Evolutionary conservation across 345 rosid species (phyloP), one percentile per base, ranked within the genome.

Genomic region (Syzygium jambos): DNA sequence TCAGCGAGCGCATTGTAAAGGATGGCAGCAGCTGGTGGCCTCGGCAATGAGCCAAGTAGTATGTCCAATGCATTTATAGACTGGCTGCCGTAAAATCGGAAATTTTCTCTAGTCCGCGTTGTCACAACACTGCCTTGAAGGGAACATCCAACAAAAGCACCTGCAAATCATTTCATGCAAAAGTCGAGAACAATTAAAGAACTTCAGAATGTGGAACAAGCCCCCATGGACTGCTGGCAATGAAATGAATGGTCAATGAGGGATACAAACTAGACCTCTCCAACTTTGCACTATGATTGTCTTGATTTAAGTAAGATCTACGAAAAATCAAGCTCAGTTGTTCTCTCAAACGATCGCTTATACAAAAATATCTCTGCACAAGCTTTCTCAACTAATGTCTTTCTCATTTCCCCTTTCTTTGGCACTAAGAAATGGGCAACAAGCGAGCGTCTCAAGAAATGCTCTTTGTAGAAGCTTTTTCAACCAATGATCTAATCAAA

Each of bases 141-240:
- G 6, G 99, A 95, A 88, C 98, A 97, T 85, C 99, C 99, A 22
- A 96, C 94, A 86, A 98, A 96, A 49, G 99, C 98, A 90, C 99
- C 99, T 98, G 91, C 86, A 86, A 57, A 78, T 85, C 85, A 73
- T 73, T 19, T 73, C 22, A 38, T 73, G 27, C 43, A 38, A 73
- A 73, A 38, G 82, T 10, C 11, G 27, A 73, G 49, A 73, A 38
- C 82, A 38, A 73, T 38, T 73, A 34, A 17, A 19, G 49, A 38
- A 73, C 82, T 73, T 21, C 82, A 73, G 82, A 73, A 73, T 17
- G 82, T 2, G 1, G 49, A 73, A 73, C 0, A 1, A 73, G 49
- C 25, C 14, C n/a, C 27, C 82, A 10, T 1, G 21, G 82, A 19
- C 49, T 9, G 49, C 49, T 73, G 82, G 27, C 82, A 73, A 73